Evolutionary conservation across 768 basidiomycete species (phyloP).

Genomic region (Tulasnella sp.): DNA sequence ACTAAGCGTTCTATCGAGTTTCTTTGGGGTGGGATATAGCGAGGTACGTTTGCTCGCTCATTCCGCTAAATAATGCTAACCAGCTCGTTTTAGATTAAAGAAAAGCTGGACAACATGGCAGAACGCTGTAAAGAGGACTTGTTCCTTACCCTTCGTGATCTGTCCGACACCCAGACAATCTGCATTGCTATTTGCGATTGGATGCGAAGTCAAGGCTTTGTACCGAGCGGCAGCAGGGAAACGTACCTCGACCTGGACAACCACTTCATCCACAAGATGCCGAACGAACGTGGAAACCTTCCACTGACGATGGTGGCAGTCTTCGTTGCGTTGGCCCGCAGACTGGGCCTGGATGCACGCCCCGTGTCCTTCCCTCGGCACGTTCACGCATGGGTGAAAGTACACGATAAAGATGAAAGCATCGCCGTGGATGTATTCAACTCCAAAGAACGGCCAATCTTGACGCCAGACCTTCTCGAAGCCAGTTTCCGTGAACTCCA

Average conservation of each 20-base stretch:
- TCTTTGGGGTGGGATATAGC: slow-evolving; percentile 35
- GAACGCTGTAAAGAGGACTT: slow-evolving; percentile 29
- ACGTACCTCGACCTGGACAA: slow-evolving; percentile 36
- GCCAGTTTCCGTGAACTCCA: slow-evolving; percentile 24
- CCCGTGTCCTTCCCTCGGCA: slow-evolving; percentile 45
- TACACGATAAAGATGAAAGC: slow-evolving; percentile 26
- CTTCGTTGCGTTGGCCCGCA: slow-evolving; percentile 41
- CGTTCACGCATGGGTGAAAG: slow-evolving; percentile 35
- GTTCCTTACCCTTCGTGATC: slow-evolving; percentile 25
- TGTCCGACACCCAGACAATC: slow-evolving; percentile 28
- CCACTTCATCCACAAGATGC: slow-evolving; percentile 48
- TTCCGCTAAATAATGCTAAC: no score
- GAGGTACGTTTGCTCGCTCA: slow-evolving; percentile 30
- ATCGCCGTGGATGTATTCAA: slow-evolving; percentile 37
- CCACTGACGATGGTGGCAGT: slow-evolving; percentile 50
- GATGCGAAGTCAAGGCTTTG: slow-evolving; percentile 39
- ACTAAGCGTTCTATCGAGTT: slow-evolving; percentile 40
- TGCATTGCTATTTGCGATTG: slow-evolving; percentile 39
- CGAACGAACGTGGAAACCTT: slow-evolving; percentile 38
- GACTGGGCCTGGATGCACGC: slow-evolving; percentile 39
- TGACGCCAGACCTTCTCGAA: slow-evolving; percentile 12
- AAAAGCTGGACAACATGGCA: slow-evolving; percentile 31
- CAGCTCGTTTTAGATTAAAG: not conserved
- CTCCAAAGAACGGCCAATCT: slow-evolving; percentile 17
- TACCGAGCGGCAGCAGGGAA: slow-evolving; percentile 33